Evolutionary conservation across 2,329 filamentous ascomycete genomes (phyloP), one percentile per base, ranked within the genome.

Genomic region (Colletotrichum caudatum): DNA sequence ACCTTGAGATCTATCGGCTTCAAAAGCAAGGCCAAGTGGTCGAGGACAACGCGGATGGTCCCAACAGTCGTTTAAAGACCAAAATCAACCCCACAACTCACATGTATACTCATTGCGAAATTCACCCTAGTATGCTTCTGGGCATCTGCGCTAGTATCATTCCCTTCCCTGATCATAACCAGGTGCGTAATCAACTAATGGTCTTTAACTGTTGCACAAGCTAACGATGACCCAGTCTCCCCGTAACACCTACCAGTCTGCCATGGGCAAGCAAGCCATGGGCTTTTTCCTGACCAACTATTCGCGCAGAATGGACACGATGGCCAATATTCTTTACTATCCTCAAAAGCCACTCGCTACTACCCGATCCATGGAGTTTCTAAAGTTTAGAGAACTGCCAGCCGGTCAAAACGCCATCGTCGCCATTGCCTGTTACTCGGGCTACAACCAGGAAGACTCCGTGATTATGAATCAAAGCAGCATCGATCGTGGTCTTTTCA

Each of bases 221-320:
- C 80, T 86, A 78, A 85, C 76, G 48, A 58, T 59, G 12, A 26
- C 48, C 23, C 59, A 97, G 89, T 98, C 95, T 74, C 96, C 96
- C 75, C 93, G 96, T 92, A 99, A 99, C 80, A 98, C 95, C 5
- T 99, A 98, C 82, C 95, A 98, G 84, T 98, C 95, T 78, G 96
- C 96, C 80, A 99, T 99, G 96, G 96, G 97, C 86, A 99, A 99
- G 84, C 96, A 99, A 89, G 96, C 96, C 74, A 99, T 99, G 97
- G 96, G 97, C 79, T 95, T 98, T 77, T 98, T 97, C 85, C 87
- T 99, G 68, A 99, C 97, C 16, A 99, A 99, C 80, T 99, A 97
- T 82, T 92, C 94, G 51, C 91, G 95, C 73, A 94, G 96, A 74
- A 98, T 99, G 95, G 96, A 99, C 79, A 99, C 96, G 5, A 99